Percentiles rank a stretch among this genome's conserved stretches.
Conservation (phyloP, 371 early-diverging fungal genomes). For the Rhizopus stolonifer region DNA sequence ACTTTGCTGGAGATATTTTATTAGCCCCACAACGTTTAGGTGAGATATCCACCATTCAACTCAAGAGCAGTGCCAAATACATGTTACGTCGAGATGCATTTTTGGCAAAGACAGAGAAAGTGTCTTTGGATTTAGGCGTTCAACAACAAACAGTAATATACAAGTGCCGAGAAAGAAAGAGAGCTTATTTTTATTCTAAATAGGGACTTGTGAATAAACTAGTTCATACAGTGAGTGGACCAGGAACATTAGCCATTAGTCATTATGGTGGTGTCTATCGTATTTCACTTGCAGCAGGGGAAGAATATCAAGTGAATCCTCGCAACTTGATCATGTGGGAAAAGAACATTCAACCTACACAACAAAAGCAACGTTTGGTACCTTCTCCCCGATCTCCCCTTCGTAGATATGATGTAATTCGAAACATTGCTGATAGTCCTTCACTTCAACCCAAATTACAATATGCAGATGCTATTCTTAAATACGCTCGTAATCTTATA, state of each 20-base stretch:
- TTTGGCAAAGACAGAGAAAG: slow-evolving; percentile 66
- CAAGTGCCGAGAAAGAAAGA: not conserved
- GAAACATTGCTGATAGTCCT: slow-evolving; percentile 49
- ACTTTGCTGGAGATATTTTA: slow-evolving; percentile 64
- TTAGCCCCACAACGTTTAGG: slow-evolving; percentile 66
- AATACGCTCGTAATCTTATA: slow-evolving; percentile 38
- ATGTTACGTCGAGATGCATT: slow-evolving; percentile 69
- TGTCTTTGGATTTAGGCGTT: slow-evolving; percentile 57
- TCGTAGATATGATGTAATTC: slow-evolving; percentile 34
- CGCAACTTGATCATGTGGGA: slow-evolving; percentile 61
- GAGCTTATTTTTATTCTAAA: slow-evolving; percentile 2
- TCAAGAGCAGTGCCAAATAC: slow-evolving; percentile 63
- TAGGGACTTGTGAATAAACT: slow-evolving; percentile 64
- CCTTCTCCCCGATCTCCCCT: slow-evolving; percentile 43
- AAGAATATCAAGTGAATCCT: slow-evolving; percentile 75
- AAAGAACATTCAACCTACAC: slow-evolving; percentile 42
- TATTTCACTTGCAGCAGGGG: slow-evolving; percentile 64
- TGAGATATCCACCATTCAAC: slow-evolving; percentile 63
- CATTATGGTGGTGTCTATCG: slow-evolving; percentile 74
- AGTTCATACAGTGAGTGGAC: slow-evolving; percentile 67
- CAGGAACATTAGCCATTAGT: slow-evolving; percentile 71
- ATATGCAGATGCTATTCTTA: slow-evolving; percentile 30
- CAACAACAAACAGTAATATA: slow-evolving; percentile 19
- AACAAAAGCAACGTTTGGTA: slow-evolving; percentile 30
- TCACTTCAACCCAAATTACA: slow-evolving; percentile 50